Conservation (phyloP, 805 yeast species). For the Starmerella apicola region DNA sequence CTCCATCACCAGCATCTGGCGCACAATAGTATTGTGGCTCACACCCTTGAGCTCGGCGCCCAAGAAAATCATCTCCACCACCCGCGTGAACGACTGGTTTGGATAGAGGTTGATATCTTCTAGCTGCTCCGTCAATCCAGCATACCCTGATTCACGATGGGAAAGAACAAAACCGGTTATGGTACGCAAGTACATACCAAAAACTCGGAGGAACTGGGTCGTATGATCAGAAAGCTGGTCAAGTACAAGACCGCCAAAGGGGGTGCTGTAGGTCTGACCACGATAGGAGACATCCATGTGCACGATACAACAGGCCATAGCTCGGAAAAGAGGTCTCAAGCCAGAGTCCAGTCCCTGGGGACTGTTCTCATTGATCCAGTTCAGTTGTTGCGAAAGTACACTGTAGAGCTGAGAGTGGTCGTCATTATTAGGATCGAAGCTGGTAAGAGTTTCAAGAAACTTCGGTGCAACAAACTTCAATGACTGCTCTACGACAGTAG, state of each 20-base stretch:
- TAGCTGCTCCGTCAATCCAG: conserved; percentile 6
- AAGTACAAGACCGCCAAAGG: conserved; percentile 35
- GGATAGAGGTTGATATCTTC: conserved; percentile 1
- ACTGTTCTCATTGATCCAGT: conserved; percentile 8
- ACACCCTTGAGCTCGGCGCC: conserved; percentile 8
- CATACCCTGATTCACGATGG: not conserved
- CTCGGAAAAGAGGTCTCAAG: conserved; percentile 7
- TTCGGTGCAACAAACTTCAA: no score
- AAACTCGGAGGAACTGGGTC: conserved; percentile 17
- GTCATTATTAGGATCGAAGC: conserved; percentile 7
- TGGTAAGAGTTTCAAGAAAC: conserved; percentile 7
- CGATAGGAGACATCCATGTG: conserved; percentile 19
- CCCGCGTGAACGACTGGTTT: conserved; percentile 4
- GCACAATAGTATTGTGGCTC: conserved; percentile 7
- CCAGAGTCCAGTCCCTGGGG: conserved; percentile 8
- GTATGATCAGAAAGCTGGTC: conserved; percentile 30
- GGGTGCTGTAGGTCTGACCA: conserved; percentile 16
- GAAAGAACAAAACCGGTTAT: conserved; percentile 14
- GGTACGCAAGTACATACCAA: conserved; percentile 16
- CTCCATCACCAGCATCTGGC: conserved; percentile 4
- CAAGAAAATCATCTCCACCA: conserved; percentile 11
- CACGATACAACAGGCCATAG: conserved; percentile 9
- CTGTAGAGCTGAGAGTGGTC: conserved; percentile 11
- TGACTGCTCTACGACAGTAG: no score
- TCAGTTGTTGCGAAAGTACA: conserved; percentile 15